phyloP scores from a whole-genome alignment of 768 basidiomycete genomes.

The Tephrocybe sp. region DNA sequence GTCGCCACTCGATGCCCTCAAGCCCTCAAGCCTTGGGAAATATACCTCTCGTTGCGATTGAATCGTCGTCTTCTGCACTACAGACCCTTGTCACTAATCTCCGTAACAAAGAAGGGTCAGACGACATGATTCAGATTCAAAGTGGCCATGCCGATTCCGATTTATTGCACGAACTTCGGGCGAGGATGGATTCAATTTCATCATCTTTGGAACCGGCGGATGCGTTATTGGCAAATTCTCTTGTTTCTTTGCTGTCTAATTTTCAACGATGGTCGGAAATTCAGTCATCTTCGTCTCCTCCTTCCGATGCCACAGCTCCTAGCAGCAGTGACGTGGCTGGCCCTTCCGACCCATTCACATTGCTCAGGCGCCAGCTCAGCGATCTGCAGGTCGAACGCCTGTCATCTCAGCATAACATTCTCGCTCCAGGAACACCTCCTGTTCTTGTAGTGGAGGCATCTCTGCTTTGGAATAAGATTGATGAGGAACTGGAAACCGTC shows the following conservation, averaged over 20 bases:
- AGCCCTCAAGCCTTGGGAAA: constrained; percentile 32
- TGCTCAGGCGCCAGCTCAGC: constrained; percentile 66
- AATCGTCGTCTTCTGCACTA: constrained; percentile 51
- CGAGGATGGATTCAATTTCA: constrained; percentile 50
- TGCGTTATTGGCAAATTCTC: constrained; percentile 62
- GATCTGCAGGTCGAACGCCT: constrained; percentile 63
- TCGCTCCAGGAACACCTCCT: constrained; percentile 41
- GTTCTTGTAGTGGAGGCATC: constrained; percentile 56
- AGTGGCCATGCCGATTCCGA: constrained; percentile 43
- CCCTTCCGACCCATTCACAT: constrained; percentile 49
- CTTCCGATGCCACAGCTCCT: constrained; percentile 12
- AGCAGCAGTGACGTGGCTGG: constrained; percentile 10
- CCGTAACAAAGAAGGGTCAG: constrained; percentile 44
- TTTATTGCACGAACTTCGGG: constrained; percentile 59
- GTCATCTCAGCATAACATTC: constrained; percentile 37
- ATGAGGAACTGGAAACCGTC: constrained; percentile 71
- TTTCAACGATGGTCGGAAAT: constrained; percentile 61
- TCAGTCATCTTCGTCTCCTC: constrained; percentile 26
- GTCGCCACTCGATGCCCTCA: constrained; percentile 61
- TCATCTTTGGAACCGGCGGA: constrained; percentile 47
- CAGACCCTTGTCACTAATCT: constrained; percentile 65
- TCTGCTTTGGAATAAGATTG: constrained; percentile 74
- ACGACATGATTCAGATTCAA: constrained; percentile 48
- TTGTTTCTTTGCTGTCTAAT: constrained; percentile 69
- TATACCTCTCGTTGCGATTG: constrained; percentile 25